A percentile compares a stretch with the other conserved stretches of the same genome.
These are phyloP conservation scores for Coemansia sp. DNA, from an alignment of 192 early-diverging fungal genomes.

Conservation along the genomic window DNA sequence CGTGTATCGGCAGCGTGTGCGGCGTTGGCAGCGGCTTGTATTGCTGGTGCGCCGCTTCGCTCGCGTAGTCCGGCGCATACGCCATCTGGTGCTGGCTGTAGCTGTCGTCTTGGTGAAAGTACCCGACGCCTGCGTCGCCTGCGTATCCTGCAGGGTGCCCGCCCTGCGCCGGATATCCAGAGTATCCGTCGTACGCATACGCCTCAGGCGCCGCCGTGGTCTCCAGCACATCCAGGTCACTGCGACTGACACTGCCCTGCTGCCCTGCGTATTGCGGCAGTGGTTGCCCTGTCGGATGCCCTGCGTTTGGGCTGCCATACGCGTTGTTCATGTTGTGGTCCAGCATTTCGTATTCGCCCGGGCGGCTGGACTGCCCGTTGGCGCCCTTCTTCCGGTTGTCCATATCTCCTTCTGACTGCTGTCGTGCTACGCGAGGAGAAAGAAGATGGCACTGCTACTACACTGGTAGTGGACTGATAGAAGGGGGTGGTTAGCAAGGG, in stretches of 20 bases:
- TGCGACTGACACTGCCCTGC: conserved; percentile 35
- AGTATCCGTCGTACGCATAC: conserved; percentile 40
- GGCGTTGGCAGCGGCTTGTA: conserved; percentile 52
- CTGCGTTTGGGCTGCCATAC: conserved; percentile 22
- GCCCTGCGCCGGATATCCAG: conserved; percentile 15
- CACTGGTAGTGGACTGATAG: not conserved
- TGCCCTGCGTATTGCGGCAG: conserved; percentile 17
- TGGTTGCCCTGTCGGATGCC: conserved; percentile 22
- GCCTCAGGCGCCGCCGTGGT: conserved; percentile 27
- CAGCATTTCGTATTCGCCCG: conserved; percentile 55
- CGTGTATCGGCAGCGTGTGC: conserved; percentile 39
- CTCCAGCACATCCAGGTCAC: conserved; percentile 54
- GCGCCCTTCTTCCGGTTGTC: conserved; percentile 34
- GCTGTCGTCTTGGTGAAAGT: conserved; percentile 42
- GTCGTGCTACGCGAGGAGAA: not conserved
- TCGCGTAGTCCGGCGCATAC: conserved; percentile 27
- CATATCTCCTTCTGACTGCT: conserved; percentile 11
- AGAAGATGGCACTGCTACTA: too few relatives aligned
- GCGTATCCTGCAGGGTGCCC: conserved; percentile 10
- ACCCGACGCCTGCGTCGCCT: conserved; percentile 46
- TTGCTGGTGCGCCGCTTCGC: conserved; percentile 16
- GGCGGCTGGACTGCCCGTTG: conserved; percentile 10
- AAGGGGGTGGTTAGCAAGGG: not conserved
- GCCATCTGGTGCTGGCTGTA: conserved; percentile 26
- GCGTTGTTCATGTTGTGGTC: conserved; percentile 43